Evolutionary conservation across 768 basidiomycete genomes (phyloP).

Genomic region (Xerocomus spinulosus): DNA sequence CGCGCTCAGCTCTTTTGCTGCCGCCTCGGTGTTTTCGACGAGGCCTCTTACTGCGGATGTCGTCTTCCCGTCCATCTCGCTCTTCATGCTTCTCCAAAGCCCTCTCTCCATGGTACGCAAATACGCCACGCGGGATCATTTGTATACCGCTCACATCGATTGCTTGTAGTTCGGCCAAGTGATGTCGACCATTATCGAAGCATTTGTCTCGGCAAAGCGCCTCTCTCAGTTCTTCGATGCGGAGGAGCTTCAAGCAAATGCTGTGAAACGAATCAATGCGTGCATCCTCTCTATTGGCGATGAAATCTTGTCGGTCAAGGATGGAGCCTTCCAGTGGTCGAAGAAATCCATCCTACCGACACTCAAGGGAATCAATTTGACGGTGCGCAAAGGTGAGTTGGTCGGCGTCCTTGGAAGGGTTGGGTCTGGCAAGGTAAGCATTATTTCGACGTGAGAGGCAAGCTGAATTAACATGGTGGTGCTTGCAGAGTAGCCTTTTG

Average conservation of each 20-base stretch:
- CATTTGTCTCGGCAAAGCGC: slow-evolving; percentile 77
- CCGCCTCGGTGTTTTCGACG: slow-evolving; percentile 56
- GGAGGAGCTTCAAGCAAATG: slow-evolving; percentile 77
- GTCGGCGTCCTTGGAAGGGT: slow-evolving; percentile 85
- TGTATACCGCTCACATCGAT: slow-evolving; percentile 4
- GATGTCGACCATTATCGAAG: slow-evolving; percentile 79
- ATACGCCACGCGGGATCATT: neutral
- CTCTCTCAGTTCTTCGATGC: slow-evolving; percentile 71
- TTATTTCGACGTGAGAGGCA: neutral
- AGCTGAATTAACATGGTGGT: neutral
- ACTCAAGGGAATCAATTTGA: slow-evolving; percentile 73
- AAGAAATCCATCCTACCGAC: slow-evolving; percentile 50
- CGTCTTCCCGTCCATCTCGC: slow-evolving; percentile 89
- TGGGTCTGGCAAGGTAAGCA: slow-evolving; percentile 77
- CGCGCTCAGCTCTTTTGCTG: slow-evolving; percentile 78
- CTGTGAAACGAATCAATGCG: slow-evolving; percentile 48
- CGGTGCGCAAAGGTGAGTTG: slow-evolving; percentile 77
- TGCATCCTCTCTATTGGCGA: slow-evolving; percentile 50
- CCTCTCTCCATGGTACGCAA: slow-evolving; percentile 72
- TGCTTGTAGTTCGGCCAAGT: slow-evolving; percentile 57
- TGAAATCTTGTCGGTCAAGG: slow-evolving; percentile 62
- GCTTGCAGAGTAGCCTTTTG: slow-evolving; percentile 58
- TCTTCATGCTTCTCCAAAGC: slow-evolving; percentile 85
- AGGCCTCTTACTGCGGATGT: slow-evolving; percentile 81
- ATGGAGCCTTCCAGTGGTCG: slow-evolving; percentile 85